Conservation (phyloP, 2,329 filamentous ascomycete species). For the Beauveria pseudobassiana region DNA sequence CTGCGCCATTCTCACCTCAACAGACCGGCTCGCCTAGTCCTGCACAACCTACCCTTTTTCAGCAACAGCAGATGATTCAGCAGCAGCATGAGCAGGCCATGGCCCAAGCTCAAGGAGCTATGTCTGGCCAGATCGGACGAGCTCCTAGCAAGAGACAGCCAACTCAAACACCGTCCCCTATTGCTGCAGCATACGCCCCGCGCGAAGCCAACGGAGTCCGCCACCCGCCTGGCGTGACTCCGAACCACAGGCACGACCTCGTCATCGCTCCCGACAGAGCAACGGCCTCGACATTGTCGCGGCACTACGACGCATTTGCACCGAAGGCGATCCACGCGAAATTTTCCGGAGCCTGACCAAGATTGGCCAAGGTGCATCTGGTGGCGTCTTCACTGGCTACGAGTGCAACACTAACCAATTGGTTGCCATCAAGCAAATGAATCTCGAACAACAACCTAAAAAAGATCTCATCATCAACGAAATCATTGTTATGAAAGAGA, state of each 20-base stretch:
- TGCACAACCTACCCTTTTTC: conserved; percentile 42
- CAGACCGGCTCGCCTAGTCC: conserved; percentile 28
- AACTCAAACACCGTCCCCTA: conserved; percentile 18
- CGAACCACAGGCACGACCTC: conserved; percentile 52
- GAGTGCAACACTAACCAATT: conserved; percentile 76
- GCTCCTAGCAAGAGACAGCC: conserved; percentile 65
- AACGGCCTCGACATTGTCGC: conserved; percentile 74
- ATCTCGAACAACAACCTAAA: conserved; percentile 95
- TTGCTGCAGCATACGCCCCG: not conserved
- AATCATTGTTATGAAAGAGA: conserved; percentile 98
- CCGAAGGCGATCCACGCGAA: conserved; percentile 77
- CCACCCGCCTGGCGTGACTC: conserved; percentile 20
- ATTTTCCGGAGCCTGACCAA: conserved; percentile 85
- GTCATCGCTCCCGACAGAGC: conserved; percentile 72
- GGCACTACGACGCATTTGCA: conserved; percentile 82
- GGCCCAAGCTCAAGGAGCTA: conserved; percentile 69
- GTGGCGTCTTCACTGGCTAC: conserved; percentile 88
- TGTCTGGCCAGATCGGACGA: conserved; percentile 62
- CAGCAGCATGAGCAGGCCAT: conserved; percentile 76
- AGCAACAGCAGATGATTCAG: conserved; percentile 63
- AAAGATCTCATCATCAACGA: conserved; percentile 99
- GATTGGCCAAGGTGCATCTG: conserved; percentile 95
- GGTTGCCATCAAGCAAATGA: conserved; percentile 99
- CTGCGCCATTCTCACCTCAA: conserved; percentile 41
- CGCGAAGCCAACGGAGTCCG: conserved; percentile 14